Evolutionary conservation across 345 rosid genomes (phyloP).

Genomic region (Boechera stricta): DNA sequence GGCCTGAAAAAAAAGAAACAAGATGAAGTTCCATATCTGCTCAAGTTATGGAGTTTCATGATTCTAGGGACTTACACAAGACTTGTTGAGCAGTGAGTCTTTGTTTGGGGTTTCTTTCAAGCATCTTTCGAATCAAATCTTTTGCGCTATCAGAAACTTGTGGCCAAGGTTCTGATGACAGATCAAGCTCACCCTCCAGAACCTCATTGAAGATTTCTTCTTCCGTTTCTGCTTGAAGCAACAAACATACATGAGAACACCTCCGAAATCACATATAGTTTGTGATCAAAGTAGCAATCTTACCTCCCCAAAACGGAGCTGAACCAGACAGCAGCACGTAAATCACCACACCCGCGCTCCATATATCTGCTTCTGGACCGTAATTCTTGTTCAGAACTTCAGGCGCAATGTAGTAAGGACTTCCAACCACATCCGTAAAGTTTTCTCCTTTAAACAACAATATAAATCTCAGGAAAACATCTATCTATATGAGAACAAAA

Average conservation of each 20-base stretch:
- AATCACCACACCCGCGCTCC: constrained; percentile 95
- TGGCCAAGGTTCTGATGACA: constrained; percentile 92
- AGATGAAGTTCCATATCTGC: constrained; percentile 8
- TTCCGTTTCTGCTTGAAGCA: constrained; percentile 62
- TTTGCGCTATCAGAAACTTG: constrained; percentile 76
- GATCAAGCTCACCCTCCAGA: constrained; percentile 74
- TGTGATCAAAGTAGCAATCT: constrained; percentile 18
- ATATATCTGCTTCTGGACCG: constrained; percentile 87
- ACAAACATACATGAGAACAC: constrained; percentile 10
- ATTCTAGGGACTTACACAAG: constrained; percentile 57
- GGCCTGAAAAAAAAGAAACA: constrained; percentile 54
- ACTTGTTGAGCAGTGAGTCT: constrained; percentile 82
- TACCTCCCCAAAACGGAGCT: constrained; percentile 98
- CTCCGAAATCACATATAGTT: background rate
- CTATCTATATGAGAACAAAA: background rate
- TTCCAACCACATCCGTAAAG: constrained; percentile 85
- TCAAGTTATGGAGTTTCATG: background rate
- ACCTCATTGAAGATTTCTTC: constrained; percentile 82
- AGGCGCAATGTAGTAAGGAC: constrained; percentile 94
- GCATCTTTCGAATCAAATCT: constrained; percentile 83
- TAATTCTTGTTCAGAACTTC: constrained; percentile 71
- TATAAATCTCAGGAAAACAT: constrained; percentile 22
- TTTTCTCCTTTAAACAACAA: constrained; percentile 59
- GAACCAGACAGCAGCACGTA: constrained; percentile 83
- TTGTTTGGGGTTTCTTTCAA: constrained; percentile 63